These are phyloP conservation scores for Fusarium irregulare DNA, from an alignment of 2,329 filamentous ascomycete genomes.

Conservation along the genomic window DNA sequence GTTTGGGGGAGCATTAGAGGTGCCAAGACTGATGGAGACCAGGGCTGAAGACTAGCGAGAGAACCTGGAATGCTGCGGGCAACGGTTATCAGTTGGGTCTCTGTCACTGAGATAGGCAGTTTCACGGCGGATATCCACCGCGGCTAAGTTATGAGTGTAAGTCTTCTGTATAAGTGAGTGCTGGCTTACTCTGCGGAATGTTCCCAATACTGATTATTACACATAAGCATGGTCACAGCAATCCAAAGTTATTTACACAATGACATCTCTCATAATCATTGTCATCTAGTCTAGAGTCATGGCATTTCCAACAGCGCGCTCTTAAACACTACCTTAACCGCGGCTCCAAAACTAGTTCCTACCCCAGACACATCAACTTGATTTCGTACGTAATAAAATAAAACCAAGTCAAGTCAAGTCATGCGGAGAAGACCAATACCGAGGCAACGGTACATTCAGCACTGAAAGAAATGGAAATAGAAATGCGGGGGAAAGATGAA, in stretches of 20 bases:
- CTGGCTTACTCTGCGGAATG: background rate
- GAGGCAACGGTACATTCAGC: background rate
- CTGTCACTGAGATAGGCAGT: conserved; percentile 32
- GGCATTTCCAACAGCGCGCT: conserved; percentile 13
- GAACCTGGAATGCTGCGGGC: background rate
- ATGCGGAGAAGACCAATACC: conserved; percentile 28
- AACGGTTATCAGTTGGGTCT: conserved; percentile 21
- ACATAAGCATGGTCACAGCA: conserved; percentile 6
- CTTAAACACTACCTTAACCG: background rate
- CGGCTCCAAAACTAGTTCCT: conserved; percentile 24
- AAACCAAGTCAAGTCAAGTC: conserved; percentile 24
- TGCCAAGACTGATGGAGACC: conserved; percentile 28
- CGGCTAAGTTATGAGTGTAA: background rate
- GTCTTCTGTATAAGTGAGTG: background rate
- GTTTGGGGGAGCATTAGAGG: conserved; percentile 29
- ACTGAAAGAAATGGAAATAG: conserved; percentile 12
- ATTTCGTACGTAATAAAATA: conserved; percentile 23
- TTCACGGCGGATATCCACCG: conserved; percentile 24
- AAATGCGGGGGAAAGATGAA: conserved; percentile 33
- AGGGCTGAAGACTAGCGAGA: conserved; percentile 7
- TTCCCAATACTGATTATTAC: background rate
- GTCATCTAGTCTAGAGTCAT: background rate
- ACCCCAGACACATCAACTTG: conserved; percentile 22
- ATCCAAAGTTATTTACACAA: conserved; percentile 15
- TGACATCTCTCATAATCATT: background rate